Conservation (phyloP, 2,329 filamentous ascomycete genomes). For the Cadophora luteo-olivacea region DNA sequence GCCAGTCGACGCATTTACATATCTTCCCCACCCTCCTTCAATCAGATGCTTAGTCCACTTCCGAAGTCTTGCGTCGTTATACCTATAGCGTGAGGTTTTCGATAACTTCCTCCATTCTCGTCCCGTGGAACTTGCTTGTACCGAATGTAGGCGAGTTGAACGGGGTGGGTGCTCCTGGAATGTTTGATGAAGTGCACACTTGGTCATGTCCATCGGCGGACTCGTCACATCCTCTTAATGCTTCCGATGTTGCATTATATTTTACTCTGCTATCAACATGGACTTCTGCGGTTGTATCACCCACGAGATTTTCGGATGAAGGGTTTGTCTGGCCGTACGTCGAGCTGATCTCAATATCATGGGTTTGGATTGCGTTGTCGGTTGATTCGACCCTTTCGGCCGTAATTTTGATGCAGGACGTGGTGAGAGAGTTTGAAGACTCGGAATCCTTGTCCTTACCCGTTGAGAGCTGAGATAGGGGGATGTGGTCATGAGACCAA, state of each 20-base stretch:
- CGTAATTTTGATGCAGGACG: too few species aligned
- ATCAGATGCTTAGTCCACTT: too few species aligned
- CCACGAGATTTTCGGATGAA: neutral
- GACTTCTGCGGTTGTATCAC: neutral
- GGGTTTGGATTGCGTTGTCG: neutral
- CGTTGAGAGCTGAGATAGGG: too few species aligned
- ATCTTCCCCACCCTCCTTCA: too few species aligned
- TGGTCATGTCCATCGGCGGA: neutral
- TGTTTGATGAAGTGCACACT: neutral
- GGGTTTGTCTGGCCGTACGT: neutral
- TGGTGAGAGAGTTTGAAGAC: neutral
- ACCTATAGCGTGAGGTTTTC: neutral
- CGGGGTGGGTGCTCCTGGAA: neutral
- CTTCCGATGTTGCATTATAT: neutral
- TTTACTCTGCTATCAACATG: neutral
- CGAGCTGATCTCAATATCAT: neutral
- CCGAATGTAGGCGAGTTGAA: neutral
- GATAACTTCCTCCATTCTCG: neutral
- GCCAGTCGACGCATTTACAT: too few species aligned
- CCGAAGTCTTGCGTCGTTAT: neutral
- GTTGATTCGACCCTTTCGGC: rapidly evolving
- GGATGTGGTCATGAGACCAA: neutral
- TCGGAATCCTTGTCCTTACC: neutral
- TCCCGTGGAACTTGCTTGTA: neutral
- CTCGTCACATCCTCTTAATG: too few species aligned